phyloP scores from a whole-genome alignment of 1,139 yeast genomes.

The Pneumocystis murina region DNA sequence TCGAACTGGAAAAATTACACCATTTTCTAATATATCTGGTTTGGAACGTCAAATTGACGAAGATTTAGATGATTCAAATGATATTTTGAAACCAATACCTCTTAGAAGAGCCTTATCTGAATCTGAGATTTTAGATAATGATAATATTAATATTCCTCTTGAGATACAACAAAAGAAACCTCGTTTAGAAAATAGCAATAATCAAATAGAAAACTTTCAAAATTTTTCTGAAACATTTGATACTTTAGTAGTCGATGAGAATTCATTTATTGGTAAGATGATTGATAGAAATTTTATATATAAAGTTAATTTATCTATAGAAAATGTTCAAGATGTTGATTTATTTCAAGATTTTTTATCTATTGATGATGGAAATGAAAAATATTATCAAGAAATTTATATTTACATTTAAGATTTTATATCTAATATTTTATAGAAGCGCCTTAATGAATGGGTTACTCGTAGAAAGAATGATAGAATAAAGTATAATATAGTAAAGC shows the following conservation, averaged over 20 bases:
- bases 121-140: slow-evolving; percentile 27
- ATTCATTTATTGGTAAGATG: not conserved
- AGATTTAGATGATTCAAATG: not conserved
- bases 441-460: slow-evolving; percentile 46
- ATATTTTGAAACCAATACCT: slow-evolving; percentile 2
- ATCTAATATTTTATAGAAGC: slow-evolving; percentile 12
- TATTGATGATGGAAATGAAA: slow-evolving; percentile 67
- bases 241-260: not conserved
- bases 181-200: slow-evolving; percentile 1
- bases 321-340: not conserved
- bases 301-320: not conserved
- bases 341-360: not conserved
- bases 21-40: slow-evolving; percentile 57
- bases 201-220: slow-evolving; percentile 2
- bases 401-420: not conserved
- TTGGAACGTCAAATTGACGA: slow-evolving; percentile 14
- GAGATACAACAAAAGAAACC: slow-evolving; percentile 17
- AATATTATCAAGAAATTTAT: slow-evolving; percentile 31
- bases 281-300: not conserved
- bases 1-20: slow-evolving; percentile 85
- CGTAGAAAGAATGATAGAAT: slow-evolving; percentile 19
- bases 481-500: slow-evolving; percentile 18
- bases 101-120: slow-evolving; percentile 32
- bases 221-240: not conserved
- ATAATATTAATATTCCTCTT: slow-evolving; percentile 14